phyloP scores from a whole-genome alignment of 2,329 filamentous ascomycete genomes.

The Colletotrichum sp. region DNA sequence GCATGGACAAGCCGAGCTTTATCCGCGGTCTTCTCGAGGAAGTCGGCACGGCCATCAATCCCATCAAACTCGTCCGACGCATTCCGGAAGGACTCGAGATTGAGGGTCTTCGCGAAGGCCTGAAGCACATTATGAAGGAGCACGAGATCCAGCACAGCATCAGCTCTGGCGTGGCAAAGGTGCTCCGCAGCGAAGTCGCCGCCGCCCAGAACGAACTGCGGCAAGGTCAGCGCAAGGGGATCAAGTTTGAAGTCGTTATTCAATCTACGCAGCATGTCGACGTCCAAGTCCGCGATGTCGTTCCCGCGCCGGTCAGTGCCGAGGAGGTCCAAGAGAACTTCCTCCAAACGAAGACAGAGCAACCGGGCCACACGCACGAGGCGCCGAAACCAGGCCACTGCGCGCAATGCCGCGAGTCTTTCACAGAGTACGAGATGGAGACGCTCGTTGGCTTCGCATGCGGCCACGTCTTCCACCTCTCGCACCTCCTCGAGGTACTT shows the following conservation, averaged over 20 bases:
- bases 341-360: slow-evolving; percentile 26
- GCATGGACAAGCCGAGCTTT: slow-evolving; percentile 96
- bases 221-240: slow-evolving; percentile 79
- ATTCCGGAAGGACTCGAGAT: slow-evolving; percentile 96
- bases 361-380: slow-evolving; percentile 32
- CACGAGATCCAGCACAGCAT: slow-evolving; percentile 96
- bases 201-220: slow-evolving; percentile 82
- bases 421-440: slow-evolving; percentile 68
- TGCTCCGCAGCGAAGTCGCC: slow-evolving; percentile 86
- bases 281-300: slow-evolving; percentile 44
- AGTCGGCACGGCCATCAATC: slow-evolving; percentile 92
- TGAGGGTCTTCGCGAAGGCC: slow-evolving; percentile 84
- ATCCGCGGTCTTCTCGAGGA: slow-evolving; percentile 92
- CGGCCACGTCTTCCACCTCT: slow-evolving; percentile 81
- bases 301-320: slow-evolving; percentile 15
- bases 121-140: slow-evolving; percentile 91
- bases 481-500: slow-evolving; percentile 67
- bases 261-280: slow-evolving; percentile 49
- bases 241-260: slow-evolving; percentile 82
- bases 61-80: slow-evolving; percentile 84
- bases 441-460: slow-evolving; percentile 82
- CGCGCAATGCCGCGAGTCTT: slow-evolving; percentile 60
- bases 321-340: slow-evolving; percentile 23
- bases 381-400: slow-evolving; percentile 60
- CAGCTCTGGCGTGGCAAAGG: slow-evolving; percentile 84